phyloP scores from a whole-genome alignment of 371 early-diverging fungal genomes.

The Mucor circinelloides region DNA sequence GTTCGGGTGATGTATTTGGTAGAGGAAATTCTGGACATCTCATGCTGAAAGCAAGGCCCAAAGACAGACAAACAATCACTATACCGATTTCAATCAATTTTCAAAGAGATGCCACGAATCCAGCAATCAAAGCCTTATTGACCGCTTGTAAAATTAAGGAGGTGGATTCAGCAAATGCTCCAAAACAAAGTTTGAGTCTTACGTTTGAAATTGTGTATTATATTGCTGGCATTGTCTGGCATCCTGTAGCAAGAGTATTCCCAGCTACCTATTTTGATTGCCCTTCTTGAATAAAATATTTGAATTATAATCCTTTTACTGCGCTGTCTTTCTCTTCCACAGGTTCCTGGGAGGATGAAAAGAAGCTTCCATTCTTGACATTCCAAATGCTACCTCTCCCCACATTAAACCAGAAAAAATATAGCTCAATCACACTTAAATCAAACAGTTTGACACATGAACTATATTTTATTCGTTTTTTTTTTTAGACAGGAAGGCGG shows the following conservation, averaged over 20 bases:
- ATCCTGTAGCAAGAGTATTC: conserved; percentile 13
- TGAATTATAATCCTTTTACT: too few species aligned
- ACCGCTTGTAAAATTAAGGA: conserved; percentile 12
- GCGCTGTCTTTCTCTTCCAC: too few species aligned
- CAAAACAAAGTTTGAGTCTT: conserved; percentile 19
- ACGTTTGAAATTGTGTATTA: conserved; percentile 29
- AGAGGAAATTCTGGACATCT: conserved; percentile 16
- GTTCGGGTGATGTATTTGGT: conserved; percentile 22
- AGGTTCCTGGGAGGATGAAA: too few species aligned
- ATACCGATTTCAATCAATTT: conserved; percentile 19
- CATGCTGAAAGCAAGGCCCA: conserved; percentile 10
- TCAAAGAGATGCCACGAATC: conserved; percentile 7
- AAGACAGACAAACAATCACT: conserved; percentile 3
- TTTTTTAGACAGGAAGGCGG: too few species aligned
- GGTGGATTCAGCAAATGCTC: not conserved
- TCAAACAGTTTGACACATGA: too few species aligned
- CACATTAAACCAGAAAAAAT: too few species aligned
- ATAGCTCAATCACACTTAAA: too few species aligned
- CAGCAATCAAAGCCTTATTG: conserved; percentile 10
- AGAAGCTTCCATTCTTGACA: too few species aligned
- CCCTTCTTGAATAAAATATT: conserved; percentile 9
- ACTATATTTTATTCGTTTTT: too few species aligned
- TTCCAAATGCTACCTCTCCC: too few species aligned
- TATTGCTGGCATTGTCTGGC: conserved; percentile 37
- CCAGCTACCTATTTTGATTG: conserved; percentile 29